Percentiles rank a stretch among this genome's conserved stretches.
phyloP scores from a whole-genome alignment of 345 rosid species.

The Geranium rotundifolium region DNA sequence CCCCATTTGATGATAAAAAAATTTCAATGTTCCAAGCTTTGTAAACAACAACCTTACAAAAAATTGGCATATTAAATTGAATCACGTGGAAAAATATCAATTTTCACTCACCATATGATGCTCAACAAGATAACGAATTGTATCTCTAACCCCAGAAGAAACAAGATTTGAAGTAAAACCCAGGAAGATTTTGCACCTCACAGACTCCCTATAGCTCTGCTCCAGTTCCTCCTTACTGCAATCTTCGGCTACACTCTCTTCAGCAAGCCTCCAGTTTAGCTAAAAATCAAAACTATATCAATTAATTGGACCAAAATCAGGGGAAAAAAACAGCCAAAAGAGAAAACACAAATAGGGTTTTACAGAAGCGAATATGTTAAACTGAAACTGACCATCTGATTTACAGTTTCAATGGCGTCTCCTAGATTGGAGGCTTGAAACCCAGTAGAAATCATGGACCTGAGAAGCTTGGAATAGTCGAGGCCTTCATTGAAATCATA shows the following conservation, averaged over 20 bases:
- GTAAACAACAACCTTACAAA: too few relatives aligned
- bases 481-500: slow-evolving; percentile 47
- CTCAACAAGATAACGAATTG: slow-evolving; percentile 69
- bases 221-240: slow-evolving; percentile 66
- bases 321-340: too few relatives aligned
- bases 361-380: not conserved
- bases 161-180: slow-evolving; percentile 96
- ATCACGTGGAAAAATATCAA: too few relatives aligned
- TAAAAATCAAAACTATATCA: slow-evolving; percentile 9
- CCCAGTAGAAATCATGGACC: slow-evolving; percentile 73
- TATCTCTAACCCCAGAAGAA: slow-evolving; percentile 87
- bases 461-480: slow-evolving; percentile 38
- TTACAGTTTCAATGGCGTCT: slow-evolving; percentile 65
- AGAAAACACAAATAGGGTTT: not conserved
- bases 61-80: too few relatives aligned
- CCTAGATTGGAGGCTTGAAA: slow-evolving; percentile 97
- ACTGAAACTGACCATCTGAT: slow-evolving; percentile 54
- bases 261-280: slow-evolving; percentile 87
- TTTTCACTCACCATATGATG: slow-evolving; percentile 70
- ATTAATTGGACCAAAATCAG: too few relatives aligned
- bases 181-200: slow-evolving; percentile 73
- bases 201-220: slow-evolving; percentile 47
- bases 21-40: too few relatives aligned
- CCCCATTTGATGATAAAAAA: too few relatives aligned
- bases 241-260: slow-evolving; percentile 48